Base-by-base conservation (phyloP, 1,139 yeast genomes). In the Blastobotrys serpentis region DNA sequence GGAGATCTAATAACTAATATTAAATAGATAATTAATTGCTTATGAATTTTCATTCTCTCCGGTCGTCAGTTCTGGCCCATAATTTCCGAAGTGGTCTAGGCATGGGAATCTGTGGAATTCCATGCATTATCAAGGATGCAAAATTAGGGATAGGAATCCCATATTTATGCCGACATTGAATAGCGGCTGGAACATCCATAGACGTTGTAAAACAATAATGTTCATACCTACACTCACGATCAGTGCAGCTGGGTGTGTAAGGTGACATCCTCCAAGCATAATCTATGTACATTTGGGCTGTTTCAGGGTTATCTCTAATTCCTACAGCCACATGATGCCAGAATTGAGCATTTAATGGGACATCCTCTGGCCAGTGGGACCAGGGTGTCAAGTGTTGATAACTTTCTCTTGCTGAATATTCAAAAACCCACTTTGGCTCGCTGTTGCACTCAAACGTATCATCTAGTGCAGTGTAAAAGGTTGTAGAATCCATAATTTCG, bases 401-500 rank as follows among this genome's bases (percentile, higher is more conserved):
- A 6, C 45, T 52, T 3, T 61, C 60, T 16, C 70, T 54, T 1
- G 69, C 67, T 13, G 67, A 60, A 50, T 65, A 66, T 19, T 58
- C 58, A 11, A 44, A 43, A 13, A 52, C 36, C 70, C 70, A 66
- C 26, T 45, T 36, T 4, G 41, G 43, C 29, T 47, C 36, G 25
- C 40, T 30, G 4, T 36, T 33, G 13, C 32, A 7, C 26, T 43
- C 42, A 19, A 74, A 81, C 58, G 78, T 78, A 29, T 56, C 59
- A 32, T 57, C 52, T 23, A 61, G 51, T n/a, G 44, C 46, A 10
- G 60, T 50, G 65, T 72, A 82, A 65, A 73, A 81, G 59, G 81
- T 82, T 67, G 66, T 73, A 3, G 83, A 72, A 58, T 84, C 79
- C 72, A 81, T 72, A 51, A 84, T 71, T 52, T 77, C 77, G 69